Conservation (phyloP, 345 rosid species). For the Lepidium didymum region DNA sequence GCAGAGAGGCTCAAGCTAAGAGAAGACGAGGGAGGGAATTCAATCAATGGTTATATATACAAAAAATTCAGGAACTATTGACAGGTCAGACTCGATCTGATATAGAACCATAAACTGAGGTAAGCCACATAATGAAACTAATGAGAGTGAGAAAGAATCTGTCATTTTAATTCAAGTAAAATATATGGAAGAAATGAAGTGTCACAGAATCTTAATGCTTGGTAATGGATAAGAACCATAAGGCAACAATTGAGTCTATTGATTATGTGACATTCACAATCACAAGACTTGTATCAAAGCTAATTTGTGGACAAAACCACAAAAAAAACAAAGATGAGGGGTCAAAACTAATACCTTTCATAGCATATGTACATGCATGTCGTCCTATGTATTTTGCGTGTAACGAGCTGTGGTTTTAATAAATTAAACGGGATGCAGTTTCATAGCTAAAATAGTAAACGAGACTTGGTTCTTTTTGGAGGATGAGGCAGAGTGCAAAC, state of each 20-base stretch:
- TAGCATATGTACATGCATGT: not conserved
- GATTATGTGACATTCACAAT: not conserved
- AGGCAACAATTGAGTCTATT: not conserved
- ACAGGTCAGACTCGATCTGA: not conserved
- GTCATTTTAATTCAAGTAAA: not conserved
- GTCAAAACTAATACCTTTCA: not conserved
- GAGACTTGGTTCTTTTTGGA: not conserved
- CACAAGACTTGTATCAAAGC: not conserved
- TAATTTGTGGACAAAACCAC: not conserved
- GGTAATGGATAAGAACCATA: slow-evolving; percentile 1
- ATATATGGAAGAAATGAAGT: not conserved
- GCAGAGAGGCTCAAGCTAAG: too few species aligned
- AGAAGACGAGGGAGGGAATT: slow-evolving; percentile 13
- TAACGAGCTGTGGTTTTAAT: slow-evolving; percentile 11
- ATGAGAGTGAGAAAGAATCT: not conserved
- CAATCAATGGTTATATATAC: not conserved
- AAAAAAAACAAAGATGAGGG: not conserved
- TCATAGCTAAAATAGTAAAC: not conserved
- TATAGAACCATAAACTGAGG: not conserved
- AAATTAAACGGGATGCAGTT: slow-evolving; percentile 2
- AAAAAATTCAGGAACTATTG: not conserved
- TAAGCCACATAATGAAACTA: not conserved
- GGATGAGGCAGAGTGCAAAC: not conserved
- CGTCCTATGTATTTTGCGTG: not conserved
- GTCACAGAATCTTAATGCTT: not conserved